phyloP scores from a whole-genome alignment of 2,329 filamentous ascomycete genomes.

The Stylonectria norvegica region DNA sequence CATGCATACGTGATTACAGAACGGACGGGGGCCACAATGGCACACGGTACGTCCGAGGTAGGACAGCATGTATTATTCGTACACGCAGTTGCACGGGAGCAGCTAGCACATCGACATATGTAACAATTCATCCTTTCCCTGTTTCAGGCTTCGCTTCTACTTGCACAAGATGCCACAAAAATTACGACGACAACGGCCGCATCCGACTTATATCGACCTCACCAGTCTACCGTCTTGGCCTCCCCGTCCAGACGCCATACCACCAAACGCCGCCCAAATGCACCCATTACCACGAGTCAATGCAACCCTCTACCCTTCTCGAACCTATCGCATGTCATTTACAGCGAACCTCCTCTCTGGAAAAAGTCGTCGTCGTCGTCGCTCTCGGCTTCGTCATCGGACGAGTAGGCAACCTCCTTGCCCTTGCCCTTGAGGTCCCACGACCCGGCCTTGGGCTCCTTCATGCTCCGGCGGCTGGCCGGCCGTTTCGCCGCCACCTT shows the following conservation, averaged over 20 bases:
- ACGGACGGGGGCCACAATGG: too few species aligned
- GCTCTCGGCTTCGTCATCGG: conserved; percentile 34
- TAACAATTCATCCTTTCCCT: too few species aligned
- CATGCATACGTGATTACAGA: too few species aligned
- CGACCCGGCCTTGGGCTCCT: conserved; percentile 35
- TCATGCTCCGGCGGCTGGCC: conserved; percentile 41
- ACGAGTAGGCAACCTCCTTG: conserved; percentile 41
- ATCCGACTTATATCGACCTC: neutral
- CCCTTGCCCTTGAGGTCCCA: conserved; percentile 44
- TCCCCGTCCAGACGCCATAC: neutral
- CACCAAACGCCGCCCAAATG: too few species aligned
- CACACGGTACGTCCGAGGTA: too few species aligned
- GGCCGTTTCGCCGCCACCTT: conserved; percentile 33
- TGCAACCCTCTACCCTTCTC: neutral
- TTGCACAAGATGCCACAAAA: too few species aligned
- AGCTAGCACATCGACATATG: too few species aligned
- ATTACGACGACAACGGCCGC: too few species aligned
- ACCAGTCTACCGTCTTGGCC: neutral
- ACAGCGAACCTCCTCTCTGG: conserved; percentile 44
- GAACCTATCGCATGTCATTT: conserved; percentile 10
- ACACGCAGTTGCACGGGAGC: too few species aligned
- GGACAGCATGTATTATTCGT: too few species aligned
- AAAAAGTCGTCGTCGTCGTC: conserved; percentile 29
- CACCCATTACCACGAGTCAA: conserved; percentile 1
- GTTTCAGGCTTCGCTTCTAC: too few species aligned